Conservation (phyloP, 768 basidiomycete genomes). For the Leccinum subtestaceum region DNA sequence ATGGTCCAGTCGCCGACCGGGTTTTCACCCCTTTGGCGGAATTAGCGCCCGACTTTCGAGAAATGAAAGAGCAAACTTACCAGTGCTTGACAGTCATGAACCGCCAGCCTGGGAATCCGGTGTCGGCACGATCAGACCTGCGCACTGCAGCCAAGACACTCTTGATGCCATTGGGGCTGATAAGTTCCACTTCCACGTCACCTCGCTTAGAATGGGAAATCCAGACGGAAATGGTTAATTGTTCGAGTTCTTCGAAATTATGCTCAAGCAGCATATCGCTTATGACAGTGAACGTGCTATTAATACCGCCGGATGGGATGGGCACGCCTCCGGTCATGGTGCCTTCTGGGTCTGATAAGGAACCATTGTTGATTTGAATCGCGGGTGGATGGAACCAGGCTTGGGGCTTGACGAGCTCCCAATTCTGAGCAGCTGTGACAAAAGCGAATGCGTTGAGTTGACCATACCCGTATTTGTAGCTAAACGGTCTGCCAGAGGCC, state of each 20-base stretch:
- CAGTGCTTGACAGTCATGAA: conserved; percentile 99
- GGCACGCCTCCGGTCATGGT: conserved; percentile 60
- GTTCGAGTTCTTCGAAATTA: conserved; percentile 89
- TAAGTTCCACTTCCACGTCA: conserved; percentile 88
- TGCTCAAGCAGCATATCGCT: conserved; percentile 60
- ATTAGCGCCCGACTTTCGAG: conserved; percentile 15
- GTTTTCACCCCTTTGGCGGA: conserved; percentile 75
- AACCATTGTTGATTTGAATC: conserved; percentile 61
- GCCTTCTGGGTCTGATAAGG: conserved; percentile 43
- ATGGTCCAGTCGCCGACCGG: conserved; percentile 91
- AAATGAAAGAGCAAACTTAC: conserved; percentile 38
- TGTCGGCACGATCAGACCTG: conserved; percentile 54
- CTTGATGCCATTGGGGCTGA: conserved; percentile 80
- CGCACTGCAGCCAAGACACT: conserved; percentile 81
- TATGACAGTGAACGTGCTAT: conserved; percentile 63
- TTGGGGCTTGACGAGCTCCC: conserved; percentile 92
- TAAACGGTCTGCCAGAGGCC: conserved; percentile 47
- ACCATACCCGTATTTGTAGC: conserved; percentile 97
- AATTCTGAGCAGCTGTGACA: conserved; percentile 75
- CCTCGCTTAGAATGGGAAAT: conserved; percentile 85
- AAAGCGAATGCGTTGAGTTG: conserved; percentile 79
- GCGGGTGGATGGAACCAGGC: conserved; percentile 81
- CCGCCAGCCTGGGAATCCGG: conserved; percentile 92
- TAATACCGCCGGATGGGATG: conserved; percentile 65
- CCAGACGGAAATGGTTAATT: conserved; percentile 90